phyloP scores from a whole-genome alignment of 306 rosid species.

The Lupinus albus region DNA sequence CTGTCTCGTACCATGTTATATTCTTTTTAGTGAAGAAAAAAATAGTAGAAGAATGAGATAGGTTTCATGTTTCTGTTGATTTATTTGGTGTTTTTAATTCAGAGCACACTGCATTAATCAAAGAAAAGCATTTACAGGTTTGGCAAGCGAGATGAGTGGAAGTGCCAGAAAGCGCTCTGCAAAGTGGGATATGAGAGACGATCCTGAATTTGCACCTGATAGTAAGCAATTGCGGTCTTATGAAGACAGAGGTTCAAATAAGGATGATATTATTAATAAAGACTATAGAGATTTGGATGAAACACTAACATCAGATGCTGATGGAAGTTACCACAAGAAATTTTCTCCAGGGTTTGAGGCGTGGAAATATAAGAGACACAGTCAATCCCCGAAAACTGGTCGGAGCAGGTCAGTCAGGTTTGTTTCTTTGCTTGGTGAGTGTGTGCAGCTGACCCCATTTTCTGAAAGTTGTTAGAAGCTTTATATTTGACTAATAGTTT shows the following conservation, averaged over 20 bases:
- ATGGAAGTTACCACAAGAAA: conserved; percentile 56
- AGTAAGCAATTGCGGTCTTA: conserved; percentile 59
- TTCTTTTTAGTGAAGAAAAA: conserved; percentile 19
- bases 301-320: conserved; percentile 64
- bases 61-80: conserved; percentile 33
- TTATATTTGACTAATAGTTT: neutral
- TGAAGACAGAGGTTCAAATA: conserved; percentile 67
- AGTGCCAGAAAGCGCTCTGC: conserved; percentile 75
- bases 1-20: conserved; percentile 22
- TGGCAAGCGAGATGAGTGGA: conserved; percentile 71
- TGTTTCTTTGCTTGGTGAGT: conserved; percentile 25
- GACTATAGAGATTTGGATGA: conserved; percentile 54
- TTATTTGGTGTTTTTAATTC: conserved; percentile 39
- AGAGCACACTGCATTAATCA: conserved; percentile 46
- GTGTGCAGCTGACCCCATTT: conserved; percentile 13
- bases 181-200: conserved; percentile 88
- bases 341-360: conserved; percentile 82
- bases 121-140: conserved; percentile 40
- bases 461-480: conserved; percentile 36
- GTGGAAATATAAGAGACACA: conserved; percentile 62
- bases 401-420: conserved; percentile 76
- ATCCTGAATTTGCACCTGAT: conserved; percentile 58
- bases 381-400: conserved; percentile 71
- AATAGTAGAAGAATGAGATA: conserved; percentile 12
- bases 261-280: conserved; percentile 55